Base-by-base conservation (phyloP, 192 early-diverging fungal species). In the Umbelopsis isabellina region DNA sequence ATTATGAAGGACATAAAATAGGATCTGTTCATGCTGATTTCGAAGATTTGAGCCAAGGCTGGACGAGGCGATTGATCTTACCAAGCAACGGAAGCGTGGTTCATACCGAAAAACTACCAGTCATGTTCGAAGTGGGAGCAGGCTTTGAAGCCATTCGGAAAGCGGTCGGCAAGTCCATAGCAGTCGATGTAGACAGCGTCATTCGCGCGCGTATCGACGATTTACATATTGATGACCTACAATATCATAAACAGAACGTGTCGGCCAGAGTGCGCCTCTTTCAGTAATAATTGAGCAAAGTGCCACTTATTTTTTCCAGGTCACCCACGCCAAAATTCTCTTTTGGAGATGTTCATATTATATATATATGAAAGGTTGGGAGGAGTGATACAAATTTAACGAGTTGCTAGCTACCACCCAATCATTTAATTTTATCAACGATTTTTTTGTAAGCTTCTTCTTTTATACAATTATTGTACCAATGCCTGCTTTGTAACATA, bases 61-160 rank as follows among this genome's bases (percentile, higher is more conserved):
- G 76, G 76, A 41, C 64, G 15, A 70, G 78, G 4, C 78, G 70
- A 5, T 16, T 79, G 4, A 35, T 72, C 22, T 65, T 79, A 1
- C 78, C 78, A 46, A 25, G 49, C 41, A 65, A 47, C 37, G 72
- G 52, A 25, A 27, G 18, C 4, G 25, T 46, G 20, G 51, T 72
- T 1, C 51, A 68, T 15, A 75, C 74, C 18, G 69, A 66, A 11
- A 75, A 72, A 47, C 52, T 79, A 8, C 78, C 78, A 1, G 73
- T 79, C 16, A 20, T 67, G 37, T 68, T 67, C 18, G 67, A 74
- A 44, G 48, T 69, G 3, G 70, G 70, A 20, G 61, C 76, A 5
- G 84, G 80, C 16, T 76, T 80, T 55, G 84, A 85, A 58, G 80
- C 78, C 0, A 66, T 85, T 72, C 78, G 66, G 53, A 79, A 75